phyloP scores from a whole-genome alignment of 805 yeast genomes.

The Metschnikowia noctiluminum region DNA sequence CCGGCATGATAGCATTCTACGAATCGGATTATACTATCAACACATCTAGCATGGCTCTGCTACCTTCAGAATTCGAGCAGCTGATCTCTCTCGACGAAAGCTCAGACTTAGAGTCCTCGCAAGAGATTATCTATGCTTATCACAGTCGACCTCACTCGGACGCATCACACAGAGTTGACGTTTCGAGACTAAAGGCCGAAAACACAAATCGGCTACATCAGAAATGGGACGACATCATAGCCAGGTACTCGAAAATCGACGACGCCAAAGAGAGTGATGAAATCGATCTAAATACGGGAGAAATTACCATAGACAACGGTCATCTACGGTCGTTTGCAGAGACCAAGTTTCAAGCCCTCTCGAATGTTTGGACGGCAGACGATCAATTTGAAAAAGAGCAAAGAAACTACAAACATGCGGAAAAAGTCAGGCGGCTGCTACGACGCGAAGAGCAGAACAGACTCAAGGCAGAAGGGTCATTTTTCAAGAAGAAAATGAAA shows the following conservation, averaged over 20 bases:
- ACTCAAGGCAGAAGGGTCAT: conserved; percentile 12
- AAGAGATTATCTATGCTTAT: conserved; percentile 9
- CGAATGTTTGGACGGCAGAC: conserved; percentile 39
- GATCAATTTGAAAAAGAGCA: conserved; percentile 27
- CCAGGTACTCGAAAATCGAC: conserved; percentile 47
- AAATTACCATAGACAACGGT: conserved; percentile 63
- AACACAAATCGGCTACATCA: conserved; percentile 20
- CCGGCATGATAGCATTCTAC: background rate
- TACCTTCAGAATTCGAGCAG: conserved; percentile 13
- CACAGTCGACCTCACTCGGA: conserved; percentile 14
- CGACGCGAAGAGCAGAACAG: conserved; percentile 14
- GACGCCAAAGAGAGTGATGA: conserved; percentile 57
- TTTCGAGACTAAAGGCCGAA: conserved; percentile 25
- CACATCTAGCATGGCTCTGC: background rate
- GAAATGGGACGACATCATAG: conserved; percentile 52
- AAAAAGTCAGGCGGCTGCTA: conserved; percentile 15
- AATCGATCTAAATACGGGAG: conserved; percentile 63
- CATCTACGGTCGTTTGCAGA: conserved; percentile 51
- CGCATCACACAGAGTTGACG: conserved; percentile 15
- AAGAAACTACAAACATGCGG: conserved; percentile 7
- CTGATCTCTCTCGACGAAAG: conserved; percentile 23
- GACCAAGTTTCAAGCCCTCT: conserved; percentile 11
- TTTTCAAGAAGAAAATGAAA: conserved; percentile 12
- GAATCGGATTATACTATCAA: too few relatives aligned
- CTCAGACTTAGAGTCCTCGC: conserved; percentile 12